Evolutionary conservation across 441 rosid genomes (phyloP).

Genomic region (Hura crepitans): DNA sequence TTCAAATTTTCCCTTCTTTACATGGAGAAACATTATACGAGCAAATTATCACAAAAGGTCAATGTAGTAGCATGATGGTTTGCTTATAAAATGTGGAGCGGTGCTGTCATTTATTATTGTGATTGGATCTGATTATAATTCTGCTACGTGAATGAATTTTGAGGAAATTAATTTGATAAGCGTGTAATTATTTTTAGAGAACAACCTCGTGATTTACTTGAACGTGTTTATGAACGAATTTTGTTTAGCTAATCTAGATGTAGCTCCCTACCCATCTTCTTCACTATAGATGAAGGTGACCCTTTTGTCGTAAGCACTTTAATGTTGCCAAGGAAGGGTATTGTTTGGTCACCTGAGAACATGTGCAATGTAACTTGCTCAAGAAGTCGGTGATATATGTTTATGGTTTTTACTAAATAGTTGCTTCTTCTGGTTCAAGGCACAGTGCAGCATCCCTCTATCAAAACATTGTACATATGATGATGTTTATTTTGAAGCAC

Average conservation of each 20-base stretch:
- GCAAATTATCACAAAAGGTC: background rate
- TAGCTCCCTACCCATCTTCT: background rate
- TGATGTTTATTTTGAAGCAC: background rate
- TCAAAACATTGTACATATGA: background rate
- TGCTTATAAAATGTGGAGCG: background rate
- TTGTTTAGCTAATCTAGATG: background rate
- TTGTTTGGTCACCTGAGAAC: background rate
- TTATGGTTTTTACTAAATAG: no score
- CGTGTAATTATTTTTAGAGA: background rate
- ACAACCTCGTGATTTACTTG: background rate
- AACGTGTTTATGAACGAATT: background rate
- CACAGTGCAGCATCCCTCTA: background rate
- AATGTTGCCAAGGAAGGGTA: background rate
- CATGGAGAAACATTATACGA: background rate
- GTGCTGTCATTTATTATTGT: background rate
- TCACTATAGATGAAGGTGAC: no score
- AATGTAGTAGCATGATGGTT: background rate
- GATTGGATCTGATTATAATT: slow-evolving; percentile 10
- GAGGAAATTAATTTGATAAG: background rate
- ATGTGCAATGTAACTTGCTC: background rate
- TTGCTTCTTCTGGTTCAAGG: background rate
- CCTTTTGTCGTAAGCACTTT: background rate
- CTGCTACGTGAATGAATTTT: background rate
- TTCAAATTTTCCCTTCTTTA: background rate
- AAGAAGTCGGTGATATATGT: no score